Evolutionary conservation across 169 alveolate genomes (phyloP).

Genomic region (Plasmodium vinckei): DNA sequence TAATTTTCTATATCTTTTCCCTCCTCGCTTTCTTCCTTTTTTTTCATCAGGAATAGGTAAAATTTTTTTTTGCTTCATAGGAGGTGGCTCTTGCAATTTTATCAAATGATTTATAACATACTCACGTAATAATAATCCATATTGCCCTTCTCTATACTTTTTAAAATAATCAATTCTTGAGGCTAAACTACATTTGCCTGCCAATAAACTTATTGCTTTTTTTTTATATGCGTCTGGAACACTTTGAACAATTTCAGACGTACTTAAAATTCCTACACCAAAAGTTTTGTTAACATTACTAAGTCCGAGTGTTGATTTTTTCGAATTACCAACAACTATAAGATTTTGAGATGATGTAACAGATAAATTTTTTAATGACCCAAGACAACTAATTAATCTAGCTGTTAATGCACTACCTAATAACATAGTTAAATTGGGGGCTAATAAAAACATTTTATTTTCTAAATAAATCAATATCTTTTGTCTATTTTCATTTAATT

Average conservation of each 20-base stretch:
- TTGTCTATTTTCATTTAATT: slow-evolving; percentile 77
- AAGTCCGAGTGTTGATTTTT: slow-evolving; percentile 78
- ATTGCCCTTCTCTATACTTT: slow-evolving; percentile 82
- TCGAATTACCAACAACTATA: slow-evolving; percentile 88
- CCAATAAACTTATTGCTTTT: slow-evolving; percentile 87
- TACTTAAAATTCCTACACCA: slow-evolving; percentile 81
- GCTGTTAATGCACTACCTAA: slow-evolving; percentile 98
- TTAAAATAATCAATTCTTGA: slow-evolving; percentile 89
- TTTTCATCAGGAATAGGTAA: slow-evolving; percentile 91
- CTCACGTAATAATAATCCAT: slow-evolving; percentile 80
- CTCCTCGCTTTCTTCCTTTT: slow-evolving; percentile 88
- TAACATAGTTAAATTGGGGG: slow-evolving; percentile 96
- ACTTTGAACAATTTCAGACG: slow-evolving; percentile 86
- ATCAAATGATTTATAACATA: slow-evolving; percentile 47
- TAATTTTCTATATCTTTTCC: slow-evolving; percentile 87
- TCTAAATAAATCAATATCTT: slow-evolving; percentile 86
- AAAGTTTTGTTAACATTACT: slow-evolving; percentile 42
- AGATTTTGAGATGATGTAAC: slow-evolving; percentile 93
- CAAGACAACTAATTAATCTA: slow-evolving; percentile 96
- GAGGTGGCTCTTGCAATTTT: slow-evolving; percentile 71
- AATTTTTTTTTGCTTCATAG: slow-evolving; percentile 85
- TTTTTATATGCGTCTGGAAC: slow-evolving; percentile 81
- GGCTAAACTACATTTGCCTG: slow-evolving; percentile 88
- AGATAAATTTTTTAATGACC: slow-evolving; percentile 94
- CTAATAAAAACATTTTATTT: slow-evolving; percentile 93